Evolutionary conservation across 139 green algal species (phyloP).

Genomic region (Coelastrella sp.): DNA sequence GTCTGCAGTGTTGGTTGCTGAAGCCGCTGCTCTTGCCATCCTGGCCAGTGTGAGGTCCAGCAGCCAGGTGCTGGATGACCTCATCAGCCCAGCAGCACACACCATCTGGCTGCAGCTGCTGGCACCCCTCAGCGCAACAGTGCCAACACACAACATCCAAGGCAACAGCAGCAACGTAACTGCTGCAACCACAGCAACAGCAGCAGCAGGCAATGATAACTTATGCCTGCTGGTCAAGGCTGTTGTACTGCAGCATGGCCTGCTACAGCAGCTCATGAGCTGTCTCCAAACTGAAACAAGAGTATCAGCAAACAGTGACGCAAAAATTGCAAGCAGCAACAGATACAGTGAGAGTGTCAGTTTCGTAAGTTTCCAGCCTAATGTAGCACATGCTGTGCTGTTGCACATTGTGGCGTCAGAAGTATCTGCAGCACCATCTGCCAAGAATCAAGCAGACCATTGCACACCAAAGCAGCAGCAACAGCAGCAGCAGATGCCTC

Average conservation of each 20-base stretch:
- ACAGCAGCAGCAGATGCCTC: not conserved
- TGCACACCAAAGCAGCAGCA: not conserved
- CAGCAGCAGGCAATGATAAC: slow-evolving; percentile 28
- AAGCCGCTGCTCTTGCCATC: slow-evolving; percentile 20
- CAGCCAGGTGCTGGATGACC: not conserved
- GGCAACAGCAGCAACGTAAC: not conserved
- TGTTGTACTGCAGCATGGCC: slow-evolving; percentile 1
- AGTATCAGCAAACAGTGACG: slow-evolving; percentile 7
- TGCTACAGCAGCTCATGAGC: slow-evolving; percentile 18
- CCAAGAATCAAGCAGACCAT: not conserved
- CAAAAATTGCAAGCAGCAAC: slow-evolving; percentile 3
- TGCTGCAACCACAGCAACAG: not conserved
- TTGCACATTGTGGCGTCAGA: slow-evolving; percentile 22
- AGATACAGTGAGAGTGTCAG: not conserved
- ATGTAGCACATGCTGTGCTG: slow-evolving; percentile 18
- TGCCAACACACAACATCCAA: not conserved
- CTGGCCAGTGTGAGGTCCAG: not conserved
- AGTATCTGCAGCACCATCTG: not conserved
- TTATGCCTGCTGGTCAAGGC: slow-evolving; percentile 35
- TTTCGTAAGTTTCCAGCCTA: not conserved
- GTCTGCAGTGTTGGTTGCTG: slow-evolving; percentile 6
- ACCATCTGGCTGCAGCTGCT: slow-evolving; percentile 13
- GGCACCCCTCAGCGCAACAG: not conserved
- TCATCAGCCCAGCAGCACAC: slow-evolving; percentile 12
- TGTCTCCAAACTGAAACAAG: not conserved